Base-by-base conservation (phyloP, 495 filamentous ascomycete genomes). In the Aspergillus affinis region DNA sequence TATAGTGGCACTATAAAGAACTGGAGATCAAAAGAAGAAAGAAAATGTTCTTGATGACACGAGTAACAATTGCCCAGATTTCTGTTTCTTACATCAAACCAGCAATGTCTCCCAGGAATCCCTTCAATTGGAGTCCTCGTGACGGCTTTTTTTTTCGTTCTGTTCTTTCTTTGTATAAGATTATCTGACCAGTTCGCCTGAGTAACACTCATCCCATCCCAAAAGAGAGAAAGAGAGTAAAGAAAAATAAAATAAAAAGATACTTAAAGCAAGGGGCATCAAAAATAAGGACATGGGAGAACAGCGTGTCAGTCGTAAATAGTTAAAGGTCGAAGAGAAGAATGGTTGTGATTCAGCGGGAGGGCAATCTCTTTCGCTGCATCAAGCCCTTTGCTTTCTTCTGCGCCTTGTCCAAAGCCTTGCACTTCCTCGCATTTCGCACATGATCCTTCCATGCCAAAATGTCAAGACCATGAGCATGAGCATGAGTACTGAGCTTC, bases 401-500 rank as follows among this genome's bases (percentile, higher is more conserved):
- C 48, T 81, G 78, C 47, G 76, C 77, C 12, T 62, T 75, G 55
- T 67, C 69, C 54, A 81, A 61, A 20, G 73, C 60, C 41, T 68
- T 62, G 46, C 62, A 68, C 51, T 69, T 75, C 26, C 62, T 62
- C 6, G 63, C 65, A 54, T 69, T 70, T 44, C 68, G 75, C 19
- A 78, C 26, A 58, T 67, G 69, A 47, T 75, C 69, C 67, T 68
- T 65, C 66, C 76, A 56, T 6, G 57, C 54, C 18, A 46, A 54
- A 17, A 74, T 48, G 55, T 74, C 67, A 13, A 77, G 49, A n/a
- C 59, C 58, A 29, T 64, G 61, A 0, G 70, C 58, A 29, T 64
- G 61, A 0, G 70, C 66, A 21, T 67, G 67, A 10, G 64, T 54
- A 15, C 61, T 70, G 6, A 79, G 55, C 26, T 64, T 65, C 54